Percentiles rank a stretch among this genome's conserved stretches.
phyloP scores from a whole-genome alignment of 108 stramenopile genomes.

The Nitzschia sp. region DNA sequence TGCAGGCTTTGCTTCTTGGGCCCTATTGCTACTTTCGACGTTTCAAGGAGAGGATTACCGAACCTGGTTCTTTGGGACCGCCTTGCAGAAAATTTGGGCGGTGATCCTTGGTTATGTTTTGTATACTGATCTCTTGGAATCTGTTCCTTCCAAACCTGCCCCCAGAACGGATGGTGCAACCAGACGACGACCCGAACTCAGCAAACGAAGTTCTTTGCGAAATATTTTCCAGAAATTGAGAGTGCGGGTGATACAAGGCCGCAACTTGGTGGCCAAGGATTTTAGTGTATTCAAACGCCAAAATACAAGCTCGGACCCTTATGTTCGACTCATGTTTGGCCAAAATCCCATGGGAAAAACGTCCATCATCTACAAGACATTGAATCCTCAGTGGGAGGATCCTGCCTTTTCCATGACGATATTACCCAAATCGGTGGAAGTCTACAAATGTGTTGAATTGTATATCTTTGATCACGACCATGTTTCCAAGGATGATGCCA shows the following conservation, averaged over 20 bases:
- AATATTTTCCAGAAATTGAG: background rate
- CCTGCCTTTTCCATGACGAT: slow-evolving; percentile 3
- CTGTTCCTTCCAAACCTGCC: background rate
- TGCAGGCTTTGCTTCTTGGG: slow-evolving; percentile 13
- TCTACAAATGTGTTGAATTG: slow-evolving; percentile 15
- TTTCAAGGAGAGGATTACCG: background rate
- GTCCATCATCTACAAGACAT: slow-evolving; percentile 3
- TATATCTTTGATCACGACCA: slow-evolving; percentile 20
- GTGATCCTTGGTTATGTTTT: background rate
- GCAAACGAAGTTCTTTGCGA: background rate
- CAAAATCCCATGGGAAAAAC: slow-evolving; percentile 22
- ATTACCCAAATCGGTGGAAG: slow-evolving; percentile 15
- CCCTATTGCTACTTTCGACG: background rate
- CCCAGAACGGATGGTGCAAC: background rate
- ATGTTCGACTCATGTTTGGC: slow-evolving; percentile 8
- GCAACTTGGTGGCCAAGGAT: slow-evolving; percentile 24
- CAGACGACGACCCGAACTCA: background rate
- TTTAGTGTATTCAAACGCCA: slow-evolving; percentile 4
- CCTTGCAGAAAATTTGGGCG: slow-evolving; percentile 11
- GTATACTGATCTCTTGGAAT: background rate
- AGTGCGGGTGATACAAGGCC: slow-evolving; percentile 9
- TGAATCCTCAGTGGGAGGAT: slow-evolving; percentile 13
- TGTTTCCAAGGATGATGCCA: slow-evolving; percentile 14
- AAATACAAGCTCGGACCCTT: slow-evolving; percentile 14
- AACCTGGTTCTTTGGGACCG: slow-evolving; percentile 10